Percentiles rank a stretch among this genome's conserved stretches.
phyloP scores from a whole-genome alignment of 768 basidiomycete species.

The Polyporus arcularius region DNA sequence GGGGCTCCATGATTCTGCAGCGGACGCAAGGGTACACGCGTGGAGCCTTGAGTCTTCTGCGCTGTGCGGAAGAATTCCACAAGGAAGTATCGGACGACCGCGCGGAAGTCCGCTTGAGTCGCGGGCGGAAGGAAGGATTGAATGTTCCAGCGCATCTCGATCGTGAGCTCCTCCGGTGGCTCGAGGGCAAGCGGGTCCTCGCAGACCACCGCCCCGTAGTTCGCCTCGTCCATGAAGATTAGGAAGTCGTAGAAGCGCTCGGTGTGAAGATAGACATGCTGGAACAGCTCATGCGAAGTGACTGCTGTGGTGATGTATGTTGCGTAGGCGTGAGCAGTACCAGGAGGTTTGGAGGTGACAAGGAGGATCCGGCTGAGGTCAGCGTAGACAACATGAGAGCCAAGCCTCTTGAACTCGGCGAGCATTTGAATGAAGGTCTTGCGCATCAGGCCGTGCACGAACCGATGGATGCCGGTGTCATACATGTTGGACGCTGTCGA shows the following conservation, averaged over 20 bases:
- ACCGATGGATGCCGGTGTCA: constrained; percentile 90
- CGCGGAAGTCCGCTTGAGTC: constrained; percentile 75
- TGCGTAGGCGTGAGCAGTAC: constrained; percentile 93
- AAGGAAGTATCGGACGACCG: constrained; percentile 79
- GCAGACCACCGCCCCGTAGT: constrained; percentile 88
- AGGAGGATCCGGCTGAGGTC: constrained; percentile 91
- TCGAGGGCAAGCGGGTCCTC: constrained; percentile 72
- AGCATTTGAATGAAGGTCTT: constrained; percentile 97
- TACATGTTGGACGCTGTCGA: constrained; percentile 84
- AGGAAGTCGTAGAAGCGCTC: constrained; percentile 92
- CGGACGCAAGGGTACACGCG: constrained; percentile 71
- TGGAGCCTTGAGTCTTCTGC: constrained; percentile 57
- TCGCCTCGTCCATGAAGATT: constrained; percentile 94
- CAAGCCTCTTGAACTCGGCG: constrained; percentile 94
- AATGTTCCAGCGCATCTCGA: constrained; percentile 94
- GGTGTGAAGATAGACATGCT: constrained; percentile 85
- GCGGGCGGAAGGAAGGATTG: constrained; percentile 83
- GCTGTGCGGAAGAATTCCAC: constrained; percentile 79
- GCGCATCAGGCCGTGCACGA: constrained; percentile 94
- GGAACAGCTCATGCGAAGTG: constrained; percentile 93
- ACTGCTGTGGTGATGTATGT: constrained; percentile 94
- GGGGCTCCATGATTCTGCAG: constrained; percentile 62
- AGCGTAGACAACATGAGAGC: constrained; percentile 90
- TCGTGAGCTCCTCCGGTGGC: constrained; percentile 63
- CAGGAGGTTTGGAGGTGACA: constrained; percentile 93